phyloP scores from a whole-genome alignment of 179 eudicot species.

The Silene coronaria region DNA sequence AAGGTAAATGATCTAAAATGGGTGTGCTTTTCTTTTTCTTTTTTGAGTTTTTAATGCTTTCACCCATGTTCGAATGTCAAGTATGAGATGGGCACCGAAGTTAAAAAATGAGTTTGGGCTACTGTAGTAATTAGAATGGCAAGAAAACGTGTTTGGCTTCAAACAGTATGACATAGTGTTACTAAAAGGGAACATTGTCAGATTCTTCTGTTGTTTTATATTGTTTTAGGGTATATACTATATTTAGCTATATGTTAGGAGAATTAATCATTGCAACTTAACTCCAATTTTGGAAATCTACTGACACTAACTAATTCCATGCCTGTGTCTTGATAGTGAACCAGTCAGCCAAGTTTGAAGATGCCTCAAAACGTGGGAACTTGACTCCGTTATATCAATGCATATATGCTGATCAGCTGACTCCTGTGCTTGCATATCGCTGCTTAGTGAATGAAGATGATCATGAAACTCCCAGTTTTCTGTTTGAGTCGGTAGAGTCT shows the following conservation, averaged over 20 bases:
- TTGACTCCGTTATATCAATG: conserved; percentile 51
- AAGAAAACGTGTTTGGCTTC: background rate
- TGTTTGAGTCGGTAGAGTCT: conserved; percentile 61
- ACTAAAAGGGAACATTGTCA: background rate
- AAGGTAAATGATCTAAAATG: conserved; percentile 18
- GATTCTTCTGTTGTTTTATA: background rate
- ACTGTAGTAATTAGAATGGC: too few relatives aligned
- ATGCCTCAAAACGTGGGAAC: conserved; percentile 50
- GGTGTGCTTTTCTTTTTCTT: background rate
- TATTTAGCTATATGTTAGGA: background rate
- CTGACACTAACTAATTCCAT: background rate
- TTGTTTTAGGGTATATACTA: background rate
- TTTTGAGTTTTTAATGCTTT: background rate
- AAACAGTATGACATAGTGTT: background rate
- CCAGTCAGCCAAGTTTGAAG: conserved; percentile 34
- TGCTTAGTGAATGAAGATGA: conserved; percentile 65
- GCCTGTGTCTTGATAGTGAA: conserved; percentile 13
- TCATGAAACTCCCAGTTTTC: conserved; percentile 61
- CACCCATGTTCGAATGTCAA: background rate
- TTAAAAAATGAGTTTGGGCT: background rate
- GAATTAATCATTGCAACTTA: background rate
- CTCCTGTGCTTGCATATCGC: conserved; percentile 78
- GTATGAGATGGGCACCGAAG: background rate
- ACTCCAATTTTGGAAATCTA: background rate
- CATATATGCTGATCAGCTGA: conserved; percentile 66